Evolutionary conservation across 129 eudicot genomes (phyloP).

Genomic region (Flaveria linearis): DNA sequence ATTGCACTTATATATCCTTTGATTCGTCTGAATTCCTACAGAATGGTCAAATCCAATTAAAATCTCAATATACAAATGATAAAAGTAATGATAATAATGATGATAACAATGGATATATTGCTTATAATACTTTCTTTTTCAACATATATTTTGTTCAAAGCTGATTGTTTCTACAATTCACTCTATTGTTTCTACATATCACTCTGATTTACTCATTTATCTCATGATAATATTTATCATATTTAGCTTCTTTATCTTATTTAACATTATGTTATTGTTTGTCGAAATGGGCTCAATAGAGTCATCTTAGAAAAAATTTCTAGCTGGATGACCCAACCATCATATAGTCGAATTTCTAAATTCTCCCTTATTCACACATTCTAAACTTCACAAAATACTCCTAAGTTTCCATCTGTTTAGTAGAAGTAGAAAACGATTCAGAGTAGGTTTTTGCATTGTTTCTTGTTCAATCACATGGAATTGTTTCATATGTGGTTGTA

Average conservation of each 20-base stretch:
- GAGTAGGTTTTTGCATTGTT: not conserved
- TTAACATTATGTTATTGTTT: too few relatives aligned
- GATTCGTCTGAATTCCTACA: slow-evolving; percentile 82
- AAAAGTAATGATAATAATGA: not conserved
- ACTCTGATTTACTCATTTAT: too few relatives aligned
- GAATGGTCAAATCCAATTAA: not conserved
- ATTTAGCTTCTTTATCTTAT: too few relatives aligned
- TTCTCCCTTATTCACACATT: not conserved
- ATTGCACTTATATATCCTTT: slow-evolving; percentile 87
- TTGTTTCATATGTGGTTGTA: not conserved
- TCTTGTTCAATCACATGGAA: not conserved
- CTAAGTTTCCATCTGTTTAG: not conserved
- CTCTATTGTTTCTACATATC: too few relatives aligned
- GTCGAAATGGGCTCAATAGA: too few relatives aligned
- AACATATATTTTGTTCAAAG: not conserved
- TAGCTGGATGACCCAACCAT: not conserved
- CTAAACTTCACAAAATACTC: not conserved
- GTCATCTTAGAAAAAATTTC: too few relatives aligned
- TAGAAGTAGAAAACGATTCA: not conserved
- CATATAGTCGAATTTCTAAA: not conserved
- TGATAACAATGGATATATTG: not conserved
- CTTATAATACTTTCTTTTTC: not conserved
- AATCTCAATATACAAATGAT: not conserved
- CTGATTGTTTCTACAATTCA: too few relatives aligned
- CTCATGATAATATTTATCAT: too few relatives aligned